Percentiles rank a stretch among this genome's conserved stretches.
Evolutionary conservation across 2,329 filamentous ascomycete genomes (phyloP).

Genomic region (Emydomyces testavorans): DNA sequence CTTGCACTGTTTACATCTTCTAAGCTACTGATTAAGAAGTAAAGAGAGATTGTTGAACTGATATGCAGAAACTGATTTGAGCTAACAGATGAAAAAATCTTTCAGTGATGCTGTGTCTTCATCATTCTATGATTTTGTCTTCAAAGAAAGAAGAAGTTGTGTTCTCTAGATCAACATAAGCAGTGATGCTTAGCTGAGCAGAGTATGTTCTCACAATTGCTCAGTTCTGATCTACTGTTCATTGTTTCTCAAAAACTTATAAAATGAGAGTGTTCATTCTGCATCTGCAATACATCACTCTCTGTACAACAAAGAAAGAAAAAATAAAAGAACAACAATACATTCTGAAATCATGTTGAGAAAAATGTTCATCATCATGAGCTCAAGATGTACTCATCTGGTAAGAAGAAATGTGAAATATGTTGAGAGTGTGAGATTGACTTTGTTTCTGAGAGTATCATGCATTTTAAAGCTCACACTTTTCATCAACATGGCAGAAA

Average conservation of each 20-base stretch:
- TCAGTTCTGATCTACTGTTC: too few relatives aligned
- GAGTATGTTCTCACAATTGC: too few relatives aligned
- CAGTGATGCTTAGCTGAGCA: too few relatives aligned
- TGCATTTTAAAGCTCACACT: constrained; percentile 1
- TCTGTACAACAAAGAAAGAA: constrained; percentile 11
- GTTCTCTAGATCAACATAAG: too few relatives aligned
- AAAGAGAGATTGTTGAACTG: constrained; percentile 14
- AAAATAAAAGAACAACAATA: constrained; percentile 16
- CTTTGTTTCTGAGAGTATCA: neutral
- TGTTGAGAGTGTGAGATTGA: neutral
- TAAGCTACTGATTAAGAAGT: constrained; percentile 13
- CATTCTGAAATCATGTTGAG: constrained; percentile 17
- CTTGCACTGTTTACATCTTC: neutral
- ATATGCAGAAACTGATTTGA: too few relatives aligned
- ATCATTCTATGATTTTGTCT: too few relatives aligned
- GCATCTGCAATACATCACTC: constrained; percentile 9
- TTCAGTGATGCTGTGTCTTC: too few relatives aligned
- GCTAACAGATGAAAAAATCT: too few relatives aligned
- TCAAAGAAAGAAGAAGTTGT: too few relatives aligned
- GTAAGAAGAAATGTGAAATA: constrained; percentile 2
- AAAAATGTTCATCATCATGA: constrained; percentile 12
- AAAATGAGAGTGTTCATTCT: constrained; percentile 17
- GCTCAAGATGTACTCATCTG: constrained; percentile 14
- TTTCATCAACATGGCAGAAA: too few relatives aligned
- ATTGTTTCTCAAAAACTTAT: constrained; percentile 5